phyloP scores from a whole-genome alignment of 345 rosid genomes.

The Schrenkiella parvula region DNA sequence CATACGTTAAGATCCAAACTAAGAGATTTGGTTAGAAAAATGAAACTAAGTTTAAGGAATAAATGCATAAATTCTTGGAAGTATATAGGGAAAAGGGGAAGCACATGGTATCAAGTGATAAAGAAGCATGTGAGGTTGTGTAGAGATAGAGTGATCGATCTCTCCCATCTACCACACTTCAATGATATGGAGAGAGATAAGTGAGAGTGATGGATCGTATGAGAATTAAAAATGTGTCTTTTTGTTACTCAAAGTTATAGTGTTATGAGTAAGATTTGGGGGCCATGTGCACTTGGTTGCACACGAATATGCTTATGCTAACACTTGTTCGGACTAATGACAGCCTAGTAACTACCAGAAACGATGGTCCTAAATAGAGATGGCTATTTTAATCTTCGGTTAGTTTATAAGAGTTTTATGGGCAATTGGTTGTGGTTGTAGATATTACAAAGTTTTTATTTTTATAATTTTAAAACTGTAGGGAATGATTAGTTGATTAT shows the following conservation, averaged over 20 bases:
- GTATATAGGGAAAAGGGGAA: constrained; percentile 10
- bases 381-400: neutral
- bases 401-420: neutral
- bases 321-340: constrained; percentile 13
- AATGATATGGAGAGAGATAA: constrained; percentile 29
- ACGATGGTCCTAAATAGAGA: neutral
- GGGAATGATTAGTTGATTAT: no score
- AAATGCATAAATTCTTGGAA: constrained; percentile 25
- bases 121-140: constrained; percentile 37
- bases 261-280: constrained; percentile 27
- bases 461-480: no score
- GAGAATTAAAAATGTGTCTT: constrained; percentile 21
- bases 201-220: constrained; percentile 32
- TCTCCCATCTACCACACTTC: constrained; percentile 32
- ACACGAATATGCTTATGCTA: constrained; percentile 6
- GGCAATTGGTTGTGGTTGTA: neutral
- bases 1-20: constrained; percentile 19
- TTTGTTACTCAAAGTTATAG: constrained; percentile 2
- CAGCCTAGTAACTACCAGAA: neutral
- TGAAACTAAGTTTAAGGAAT: neutral
- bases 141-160: constrained; percentile 27
- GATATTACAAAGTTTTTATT: neutral
- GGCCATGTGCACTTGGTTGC: constrained; percentile 24
- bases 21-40: constrained; percentile 7
- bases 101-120: constrained; percentile 34